Base-by-base conservation (phyloP, 2,329 filamentous ascomycete genomes). In the Sarocladiaceae sp. region DNA sequence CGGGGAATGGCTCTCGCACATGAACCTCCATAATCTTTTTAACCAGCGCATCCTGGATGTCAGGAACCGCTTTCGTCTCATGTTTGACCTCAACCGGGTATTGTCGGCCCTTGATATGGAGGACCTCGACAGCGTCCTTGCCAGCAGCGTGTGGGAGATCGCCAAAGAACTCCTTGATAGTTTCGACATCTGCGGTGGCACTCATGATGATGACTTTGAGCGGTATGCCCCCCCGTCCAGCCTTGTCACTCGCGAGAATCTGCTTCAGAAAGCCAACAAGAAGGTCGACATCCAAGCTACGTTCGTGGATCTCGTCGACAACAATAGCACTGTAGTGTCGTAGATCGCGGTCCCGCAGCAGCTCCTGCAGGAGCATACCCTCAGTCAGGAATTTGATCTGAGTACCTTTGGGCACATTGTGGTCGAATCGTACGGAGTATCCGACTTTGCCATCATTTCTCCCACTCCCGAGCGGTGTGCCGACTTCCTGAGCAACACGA, bases 161-260 rank as follows among this genome's bases (percentile, higher is more conserved):
- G 8, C 73, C 70, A 71, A 97, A 97, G 66, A 96, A 97, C 0
- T 74, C 73, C 39, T 82, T 77, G 28, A 97, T 83, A 52, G 80
- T 83, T 55, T 93, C 86, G 53, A 96, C 84, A 66, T 97, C 90
- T 33, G 91, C 90, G 6, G 94, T 99, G 48, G 94, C 94, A 77
- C 92, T 97, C 94, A 99, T 99, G 64, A 97, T 82, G 29, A 96
- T 82, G 3, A 97, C 84, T 66, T 96, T 97, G 52, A 99, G 72
- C 1, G 88, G 85, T 26, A 87, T 73, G 4, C 87, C 88, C 7
- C 86, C 84, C 4, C 87, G 82, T 6, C 84, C 84, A 40, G 80
- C 75, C 33, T 81, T 79, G 52, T 84, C 76, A 2, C 79, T 75
- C 1, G 76, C 73, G 1, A 94, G 72, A 44, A 97, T 80, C 55